Evolutionary conservation across 2,329 filamentous ascomycete genomes (phyloP), one percentile per base, ranked within the genome.

Genomic region (Colletotrichum magnum): DNA sequence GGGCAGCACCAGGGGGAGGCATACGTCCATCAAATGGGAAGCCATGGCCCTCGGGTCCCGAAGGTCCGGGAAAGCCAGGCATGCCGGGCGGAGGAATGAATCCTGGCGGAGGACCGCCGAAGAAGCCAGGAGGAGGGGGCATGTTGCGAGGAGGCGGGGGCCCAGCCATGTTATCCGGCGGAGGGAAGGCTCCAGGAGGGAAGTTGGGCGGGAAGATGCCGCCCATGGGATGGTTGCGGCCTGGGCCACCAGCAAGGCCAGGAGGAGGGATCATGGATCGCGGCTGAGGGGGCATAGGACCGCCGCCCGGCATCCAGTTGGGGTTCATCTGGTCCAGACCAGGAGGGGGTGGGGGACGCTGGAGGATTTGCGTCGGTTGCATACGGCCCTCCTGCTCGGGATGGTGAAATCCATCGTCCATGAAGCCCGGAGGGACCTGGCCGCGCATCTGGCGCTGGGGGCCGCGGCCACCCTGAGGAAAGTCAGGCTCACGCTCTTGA

Each of bases 131-230:
- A 5, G 89, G 89, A 28, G 88, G 88, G 47, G 82, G 81, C 81
- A 89, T 85, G 75, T 81, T 86, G n/a, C 88, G 85, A 10, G 47
- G 43, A 13, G 84, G 85, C 16, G 84, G 85, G 69, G 85, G 84
- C 16, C 81, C 85, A 41, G 78, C 80, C 78, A 89, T 82, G 15
- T 79, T 81, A 36, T 87, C 85, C 1, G 84, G 85, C 13, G 84
- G 84, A 7, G 81, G 81, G 75, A 86, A 82, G 21, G 79, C 80
- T 26, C 80, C 81, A 6, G 84, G 85, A 15, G 87, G 85, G 71
- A 90, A 91, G 76, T 87, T 89, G n/a, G 88, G 87, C 21, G 87
- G 87, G 73, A 88, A 90, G 83, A 89, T 89, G 71, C 85, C 86
- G 60, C 86, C 87, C 77, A 88, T 84, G 16, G 86, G 86, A 41